Conservation (phyloP, 495 filamentous ascomycete species). For the Hyphodiscus hymeniophilus region DNA sequence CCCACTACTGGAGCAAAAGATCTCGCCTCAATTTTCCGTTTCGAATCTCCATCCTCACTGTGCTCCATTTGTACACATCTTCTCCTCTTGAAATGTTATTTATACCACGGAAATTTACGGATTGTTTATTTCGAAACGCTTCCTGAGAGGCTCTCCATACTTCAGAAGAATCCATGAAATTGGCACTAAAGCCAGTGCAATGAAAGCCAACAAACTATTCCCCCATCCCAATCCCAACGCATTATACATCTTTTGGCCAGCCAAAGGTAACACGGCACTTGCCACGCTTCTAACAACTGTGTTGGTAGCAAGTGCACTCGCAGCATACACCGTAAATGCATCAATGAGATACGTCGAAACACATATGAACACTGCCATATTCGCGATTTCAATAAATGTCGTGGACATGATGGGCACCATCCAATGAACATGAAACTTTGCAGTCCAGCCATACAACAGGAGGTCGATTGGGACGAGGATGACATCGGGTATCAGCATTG, state of each 20-base stretch:
- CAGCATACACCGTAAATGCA: slow-evolving; percentile 62
- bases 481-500: slow-evolving; percentile 36
- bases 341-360: slow-evolving; percentile 69
- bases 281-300: slow-evolving; percentile 54
- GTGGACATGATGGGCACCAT: slow-evolving; percentile 52
- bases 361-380: slow-evolving; percentile 58
- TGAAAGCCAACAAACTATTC: slow-evolving; percentile 53
- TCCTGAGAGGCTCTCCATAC: no score
- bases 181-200: slow-evolving; percentile 48
- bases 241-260: slow-evolving; percentile 50
- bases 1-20: no score
- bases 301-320: slow-evolving; percentile 61
- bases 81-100: no score
- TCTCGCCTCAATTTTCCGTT: no score
- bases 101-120: no score
- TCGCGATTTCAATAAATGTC: slow-evolving; percentile 22
- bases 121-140: no score
- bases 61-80: no score
- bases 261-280: slow-evolving; percentile 54
- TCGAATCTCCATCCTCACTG: no score
- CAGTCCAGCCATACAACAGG: slow-evolving; percentile 66
- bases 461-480: slow-evolving; percentile 54
- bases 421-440: slow-evolving; percentile 56
- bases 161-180: slow-evolving; percentile 35
- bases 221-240: slow-evolving; percentile 47